Evolutionary conservation across 75 land plant species (phyloP).

Genomic region (Cunninghamia lanceolata): DNA sequence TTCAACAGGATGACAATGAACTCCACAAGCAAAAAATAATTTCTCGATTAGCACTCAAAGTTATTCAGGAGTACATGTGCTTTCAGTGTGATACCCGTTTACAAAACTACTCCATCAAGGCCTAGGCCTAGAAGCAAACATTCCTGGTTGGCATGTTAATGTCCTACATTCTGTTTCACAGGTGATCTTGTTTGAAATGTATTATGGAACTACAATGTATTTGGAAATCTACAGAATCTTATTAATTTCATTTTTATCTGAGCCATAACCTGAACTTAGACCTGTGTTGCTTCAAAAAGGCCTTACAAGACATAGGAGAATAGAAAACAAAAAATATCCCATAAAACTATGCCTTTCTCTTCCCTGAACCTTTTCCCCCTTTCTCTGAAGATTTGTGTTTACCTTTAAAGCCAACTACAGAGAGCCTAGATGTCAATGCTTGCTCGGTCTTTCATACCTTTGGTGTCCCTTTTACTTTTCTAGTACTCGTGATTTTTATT

Average conservation of each 20-base stretch:
- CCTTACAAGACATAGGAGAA: neutral
- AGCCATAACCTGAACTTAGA: neutral
- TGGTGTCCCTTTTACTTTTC: neutral
- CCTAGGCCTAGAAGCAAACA: neutral
- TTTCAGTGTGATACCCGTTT: neutral
- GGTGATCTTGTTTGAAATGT: neutral
- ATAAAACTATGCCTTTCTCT: neutral
- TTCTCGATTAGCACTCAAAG: neutral
- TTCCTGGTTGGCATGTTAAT: neutral
- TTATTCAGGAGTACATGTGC: neutral
- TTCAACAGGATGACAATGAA: no score
- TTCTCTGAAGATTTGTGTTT: neutral
- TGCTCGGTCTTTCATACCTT: slow-evolving; percentile 14
- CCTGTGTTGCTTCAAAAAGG: neutral
- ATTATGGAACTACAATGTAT: neutral
- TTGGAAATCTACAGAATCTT: neutral
- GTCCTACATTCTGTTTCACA: neutral
- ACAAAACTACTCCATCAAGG: neutral
- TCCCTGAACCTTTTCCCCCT: neutral
- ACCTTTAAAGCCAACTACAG: slow-evolving; percentile 13
- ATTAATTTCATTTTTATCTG: neutral
- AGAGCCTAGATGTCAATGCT: slow-evolving; percentile 10
- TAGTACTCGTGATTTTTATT: neutral
- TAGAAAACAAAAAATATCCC: neutral
- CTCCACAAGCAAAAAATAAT: neutral